Conservation (phyloP, 768 basidiomycete genomes). For the Phanerochaete carnosa region DNA sequence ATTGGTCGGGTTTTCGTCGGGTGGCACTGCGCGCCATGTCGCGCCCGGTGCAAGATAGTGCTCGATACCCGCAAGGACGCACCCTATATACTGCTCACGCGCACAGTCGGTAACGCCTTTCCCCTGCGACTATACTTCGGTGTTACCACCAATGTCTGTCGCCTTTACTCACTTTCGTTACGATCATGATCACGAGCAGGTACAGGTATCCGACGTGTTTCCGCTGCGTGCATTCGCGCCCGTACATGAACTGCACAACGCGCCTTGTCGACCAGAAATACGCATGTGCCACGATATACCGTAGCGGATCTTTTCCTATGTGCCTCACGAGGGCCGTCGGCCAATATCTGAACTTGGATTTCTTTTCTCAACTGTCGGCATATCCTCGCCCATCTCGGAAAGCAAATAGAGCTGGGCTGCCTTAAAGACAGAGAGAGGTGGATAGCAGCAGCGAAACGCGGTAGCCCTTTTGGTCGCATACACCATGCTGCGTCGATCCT, state of each 20-base stretch:
- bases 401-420: background rate
- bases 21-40: background rate
- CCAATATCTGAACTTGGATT: constrained; percentile 9
- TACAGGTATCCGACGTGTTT: constrained; percentile 19
- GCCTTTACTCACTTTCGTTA: background rate
- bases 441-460: background rate
- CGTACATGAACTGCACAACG: background rate
- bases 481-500: constrained; percentile 19
- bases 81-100: background rate
- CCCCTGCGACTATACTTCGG: constrained; percentile 9
- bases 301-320: background rate
- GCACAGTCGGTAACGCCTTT: background rate
- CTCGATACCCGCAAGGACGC: background rate
- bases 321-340: constrained; percentile 10
- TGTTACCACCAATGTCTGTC: constrained; percentile 1
- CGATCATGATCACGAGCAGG: constrained; percentile 21
- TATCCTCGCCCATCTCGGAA: constrained; percentile 10
- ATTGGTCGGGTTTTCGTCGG: constrained; percentile 14
- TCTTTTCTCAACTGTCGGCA: constrained; percentile 5
- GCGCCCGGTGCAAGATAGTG: background rate
- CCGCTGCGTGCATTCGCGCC: constrained; percentile 12
- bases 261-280: background rate
- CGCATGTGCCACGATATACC: constrained; percentile 8
- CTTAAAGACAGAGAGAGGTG: background rate
- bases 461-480: background rate